A percentile compares a stretch with the other conserved stretches of the same genome.
Evolutionary conservation across 2,329 filamentous ascomycete genomes (phyloP).

Genomic region (Verticillium nubilum): DNA sequence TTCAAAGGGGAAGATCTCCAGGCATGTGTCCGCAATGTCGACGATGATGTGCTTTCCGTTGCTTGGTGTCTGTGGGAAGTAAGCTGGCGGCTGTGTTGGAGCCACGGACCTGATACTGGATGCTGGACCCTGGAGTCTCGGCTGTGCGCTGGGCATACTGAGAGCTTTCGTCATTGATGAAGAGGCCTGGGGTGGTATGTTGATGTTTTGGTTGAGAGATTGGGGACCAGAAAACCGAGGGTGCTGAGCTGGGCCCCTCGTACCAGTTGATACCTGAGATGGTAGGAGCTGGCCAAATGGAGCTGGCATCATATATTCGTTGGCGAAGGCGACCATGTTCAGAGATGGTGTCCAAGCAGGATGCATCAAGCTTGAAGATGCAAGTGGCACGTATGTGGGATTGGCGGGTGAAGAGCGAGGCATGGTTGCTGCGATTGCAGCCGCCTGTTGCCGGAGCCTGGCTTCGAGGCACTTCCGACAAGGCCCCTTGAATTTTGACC

Average conservation of each 20-base stretch:
- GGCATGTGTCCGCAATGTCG: slow-evolving; percentile 43
- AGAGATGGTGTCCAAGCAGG: neutral
- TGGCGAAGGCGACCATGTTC: neutral
- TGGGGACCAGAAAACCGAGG: neutral
- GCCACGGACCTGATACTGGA: neutral
- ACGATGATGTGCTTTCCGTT: slow-evolving; percentile 36
- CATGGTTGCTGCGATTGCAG: neutral
- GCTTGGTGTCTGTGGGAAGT: slow-evolving; percentile 16
- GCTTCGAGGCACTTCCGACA: slow-evolving; percentile 10
- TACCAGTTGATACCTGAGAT: neutral
- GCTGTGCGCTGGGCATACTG: neutral
- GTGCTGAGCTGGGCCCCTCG: neutral
- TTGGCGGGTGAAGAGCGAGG: neutral
- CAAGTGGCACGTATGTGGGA: neutral
- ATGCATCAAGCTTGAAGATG: neutral
- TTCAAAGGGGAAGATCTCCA: slow-evolving; percentile 38
- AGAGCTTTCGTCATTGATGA: neutral
- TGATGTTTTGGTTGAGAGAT: neutral
- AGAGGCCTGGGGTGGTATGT: neutral
- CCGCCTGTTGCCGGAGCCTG: slow-evolving; percentile 8
- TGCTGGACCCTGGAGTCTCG: neutral
- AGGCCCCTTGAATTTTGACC: slow-evolving; percentile 2
- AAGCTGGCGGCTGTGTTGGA: slow-evolving; percentile 1
- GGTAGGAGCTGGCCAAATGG: neutral
- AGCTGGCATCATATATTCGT: neutral